Conservation (phyloP, 2,329 filamentous ascomycete genomes). For the Trichoderma sp. region DNA sequence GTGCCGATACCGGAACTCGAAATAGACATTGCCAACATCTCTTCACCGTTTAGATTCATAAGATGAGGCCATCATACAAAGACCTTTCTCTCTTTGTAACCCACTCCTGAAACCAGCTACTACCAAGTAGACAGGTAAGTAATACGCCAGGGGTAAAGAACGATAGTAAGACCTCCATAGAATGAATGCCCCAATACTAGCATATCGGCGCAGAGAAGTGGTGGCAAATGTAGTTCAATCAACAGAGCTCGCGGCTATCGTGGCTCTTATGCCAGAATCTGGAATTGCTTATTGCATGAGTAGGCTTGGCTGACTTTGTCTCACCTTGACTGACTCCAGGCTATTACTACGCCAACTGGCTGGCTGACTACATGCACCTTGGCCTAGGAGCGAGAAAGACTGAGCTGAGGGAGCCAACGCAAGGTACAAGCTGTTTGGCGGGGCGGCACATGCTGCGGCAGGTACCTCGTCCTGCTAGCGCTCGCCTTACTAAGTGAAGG, state of each 20-base stretch:
- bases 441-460: not conserved
- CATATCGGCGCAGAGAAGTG: not conserved
- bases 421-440: conserved; percentile 10
- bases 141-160: not conserved
- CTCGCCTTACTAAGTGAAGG: not conserved
- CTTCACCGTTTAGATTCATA: not conserved
- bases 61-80: not conserved
- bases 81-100: not conserved
- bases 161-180: conserved; percentile 9
- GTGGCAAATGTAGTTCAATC: not conserved
- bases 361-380: conserved; percentile 1
- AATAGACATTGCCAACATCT: not conserved
- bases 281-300: conserved; percentile 19
- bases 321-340: conserved; percentile 4
- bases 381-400: not conserved
- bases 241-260: not conserved
- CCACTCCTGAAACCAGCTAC: not conserved
- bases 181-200: not conserved
- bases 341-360: conserved; percentile 2
- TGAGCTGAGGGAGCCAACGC: not conserved
- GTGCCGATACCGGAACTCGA: not conserved
- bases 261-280: conserved; percentile 2
- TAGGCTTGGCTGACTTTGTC: conserved; percentile 5
- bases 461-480: conserved; percentile 5
- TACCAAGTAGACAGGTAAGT: too few relatives aligned